Conservation (phyloP, 768 basidiomycete genomes). For the Strobilomyces echinocephalus region DNA sequence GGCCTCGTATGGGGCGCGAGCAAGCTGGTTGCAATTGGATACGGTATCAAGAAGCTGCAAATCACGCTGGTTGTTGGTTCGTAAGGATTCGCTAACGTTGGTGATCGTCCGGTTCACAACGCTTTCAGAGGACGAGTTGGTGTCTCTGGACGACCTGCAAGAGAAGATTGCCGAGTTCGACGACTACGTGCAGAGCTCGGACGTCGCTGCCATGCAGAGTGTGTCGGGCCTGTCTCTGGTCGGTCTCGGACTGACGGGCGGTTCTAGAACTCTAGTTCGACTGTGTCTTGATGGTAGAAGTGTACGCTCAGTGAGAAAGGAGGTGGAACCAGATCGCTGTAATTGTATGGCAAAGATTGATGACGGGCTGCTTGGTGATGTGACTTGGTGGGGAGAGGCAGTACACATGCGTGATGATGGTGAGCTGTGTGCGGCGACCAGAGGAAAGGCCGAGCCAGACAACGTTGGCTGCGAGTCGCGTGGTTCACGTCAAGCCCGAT, state of each 20-base stretch:
- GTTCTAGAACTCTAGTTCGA: constrained; percentile 21
- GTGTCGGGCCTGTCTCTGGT: constrained; percentile 1
- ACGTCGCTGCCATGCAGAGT: constrained; percentile 95
- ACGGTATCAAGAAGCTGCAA: constrained; percentile 91
- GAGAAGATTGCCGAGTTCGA: constrained; percentile 84
- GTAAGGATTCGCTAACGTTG: constrained; percentile 14
- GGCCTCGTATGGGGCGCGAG: constrained; percentile 96
- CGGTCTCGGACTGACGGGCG: constrained; percentile 1
- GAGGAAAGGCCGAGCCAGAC: constrained; percentile 7
- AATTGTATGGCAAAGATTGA: not conserved
- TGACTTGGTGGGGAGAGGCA: not conserved
- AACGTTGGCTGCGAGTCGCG: constrained; percentile 8
- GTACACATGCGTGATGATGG: not conserved
- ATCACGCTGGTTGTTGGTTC: constrained; percentile 55
- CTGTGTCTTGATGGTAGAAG: not conserved
- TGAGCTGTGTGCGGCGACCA: constrained; percentile 22
- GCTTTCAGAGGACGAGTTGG: constrained; percentile 83
- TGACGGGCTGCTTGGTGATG: not conserved
- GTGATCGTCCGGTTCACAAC: not conserved
- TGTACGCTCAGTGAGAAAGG: constrained; percentile 10
- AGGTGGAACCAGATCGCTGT: constrained; percentile 8
- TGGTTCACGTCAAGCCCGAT: constrained; percentile 18
- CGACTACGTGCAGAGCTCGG: constrained; percentile 86
- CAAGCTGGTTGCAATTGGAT: constrained; percentile 90
- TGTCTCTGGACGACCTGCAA: constrained; percentile 90